phyloP scores from a whole-genome alignment of 1,139 yeast species.

The Hemisphaericaspora lyxosophila region DNA sequence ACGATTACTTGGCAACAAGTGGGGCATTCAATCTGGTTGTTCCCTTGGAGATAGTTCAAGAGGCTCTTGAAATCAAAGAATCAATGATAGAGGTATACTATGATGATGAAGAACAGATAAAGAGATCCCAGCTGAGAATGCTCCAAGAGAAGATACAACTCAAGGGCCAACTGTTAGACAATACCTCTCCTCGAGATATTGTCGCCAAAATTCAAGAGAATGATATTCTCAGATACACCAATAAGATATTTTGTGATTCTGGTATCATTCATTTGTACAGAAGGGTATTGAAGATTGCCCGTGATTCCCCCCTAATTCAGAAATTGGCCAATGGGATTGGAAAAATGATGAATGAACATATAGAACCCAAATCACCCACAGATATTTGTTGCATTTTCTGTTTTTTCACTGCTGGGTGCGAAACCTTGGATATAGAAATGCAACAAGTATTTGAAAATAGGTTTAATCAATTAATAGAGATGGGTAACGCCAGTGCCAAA shows the following conservation, averaged over 20 bases:
- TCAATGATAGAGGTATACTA: conserved; percentile 31
- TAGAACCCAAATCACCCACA: conserved; percentile 50
- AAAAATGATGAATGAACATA: conserved; percentile 29
- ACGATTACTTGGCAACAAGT: conserved; percentile 18
- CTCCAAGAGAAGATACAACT: conserved; percentile 19
- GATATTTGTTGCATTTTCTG: conserved; percentile 58
- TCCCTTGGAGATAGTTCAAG: conserved; percentile 37
- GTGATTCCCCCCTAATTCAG: conserved; percentile 46
- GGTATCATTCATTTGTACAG: conserved; percentile 59
- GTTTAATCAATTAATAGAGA: conserved; percentile 34
- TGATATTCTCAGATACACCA: conserved; percentile 49
- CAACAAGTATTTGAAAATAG: conserved; percentile 39
- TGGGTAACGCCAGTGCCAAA: conserved; percentile 52
- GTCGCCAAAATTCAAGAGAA: conserved; percentile 32
- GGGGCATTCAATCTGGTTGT: conserved; percentile 15
- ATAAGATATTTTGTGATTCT: conserved; percentile 53
- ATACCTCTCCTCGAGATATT: conserved; percentile 18
- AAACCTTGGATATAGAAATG: conserved; percentile 36
- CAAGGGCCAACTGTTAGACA: conserved; percentile 11
- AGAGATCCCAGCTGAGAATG: conserved; percentile 30
- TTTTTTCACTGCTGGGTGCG: conserved; percentile 61
- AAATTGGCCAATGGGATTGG: conserved; percentile 47
- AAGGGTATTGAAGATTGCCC: conserved; percentile 50
- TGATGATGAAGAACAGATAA: conserved; percentile 36
- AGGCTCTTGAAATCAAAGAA: conserved; percentile 50